phyloP scores from a whole-genome alignment of 2,329 filamentous ascomycete species.

The Pseudonectria buxi region DNA sequence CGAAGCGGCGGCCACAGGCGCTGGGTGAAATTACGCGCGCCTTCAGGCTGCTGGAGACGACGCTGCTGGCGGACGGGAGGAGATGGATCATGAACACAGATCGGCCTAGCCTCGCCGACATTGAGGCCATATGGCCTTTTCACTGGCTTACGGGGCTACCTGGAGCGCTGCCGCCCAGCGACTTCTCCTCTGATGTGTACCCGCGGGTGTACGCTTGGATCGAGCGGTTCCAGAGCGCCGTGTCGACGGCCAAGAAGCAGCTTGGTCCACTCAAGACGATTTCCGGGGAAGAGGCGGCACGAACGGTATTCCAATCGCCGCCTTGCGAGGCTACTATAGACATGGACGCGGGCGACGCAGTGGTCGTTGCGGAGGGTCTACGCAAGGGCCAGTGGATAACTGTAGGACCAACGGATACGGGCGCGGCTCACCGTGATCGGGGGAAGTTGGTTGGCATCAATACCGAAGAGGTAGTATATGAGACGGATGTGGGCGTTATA shows the following conservation, averaged over 20 bases:
- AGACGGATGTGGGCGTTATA: constrained; percentile 41
- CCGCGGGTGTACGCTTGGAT: constrained; percentile 60
- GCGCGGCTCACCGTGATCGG: constrained; percentile 49
- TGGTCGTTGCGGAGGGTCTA: constrained; percentile 39
- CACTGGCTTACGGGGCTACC: constrained; percentile 56
- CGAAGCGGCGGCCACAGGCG: constrained; percentile 42
- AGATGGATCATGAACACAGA: constrained; percentile 53
- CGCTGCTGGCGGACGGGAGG: constrained; percentile 58
- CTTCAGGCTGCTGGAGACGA: constrained; percentile 54
- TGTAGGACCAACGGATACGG: constrained; percentile 58
- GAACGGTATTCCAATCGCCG: constrained; percentile 36
- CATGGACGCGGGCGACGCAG: constrained; percentile 44
- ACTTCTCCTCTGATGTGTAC: constrained; percentile 46
- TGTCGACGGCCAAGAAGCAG: constrained; percentile 34
- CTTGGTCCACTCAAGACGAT: constrained; percentile 34
- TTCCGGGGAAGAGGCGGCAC: constrained; percentile 47
- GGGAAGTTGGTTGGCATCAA: constrained; percentile 49
- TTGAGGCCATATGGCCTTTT: constrained; percentile 62
- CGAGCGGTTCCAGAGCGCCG: constrained; percentile 47
- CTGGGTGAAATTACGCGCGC: constrained; percentile 46
- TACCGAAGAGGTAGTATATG: constrained; percentile 50
- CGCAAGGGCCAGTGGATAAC: constrained; percentile 47
- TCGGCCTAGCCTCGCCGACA: constrained; percentile 54
- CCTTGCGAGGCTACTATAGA: constrained; percentile 38
- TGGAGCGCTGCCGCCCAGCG: constrained; percentile 45